Evolutionary conservation across 768 basidiomycete species (phyloP).

Genomic region (Rhodotorula sphaerocarpa): DNA sequence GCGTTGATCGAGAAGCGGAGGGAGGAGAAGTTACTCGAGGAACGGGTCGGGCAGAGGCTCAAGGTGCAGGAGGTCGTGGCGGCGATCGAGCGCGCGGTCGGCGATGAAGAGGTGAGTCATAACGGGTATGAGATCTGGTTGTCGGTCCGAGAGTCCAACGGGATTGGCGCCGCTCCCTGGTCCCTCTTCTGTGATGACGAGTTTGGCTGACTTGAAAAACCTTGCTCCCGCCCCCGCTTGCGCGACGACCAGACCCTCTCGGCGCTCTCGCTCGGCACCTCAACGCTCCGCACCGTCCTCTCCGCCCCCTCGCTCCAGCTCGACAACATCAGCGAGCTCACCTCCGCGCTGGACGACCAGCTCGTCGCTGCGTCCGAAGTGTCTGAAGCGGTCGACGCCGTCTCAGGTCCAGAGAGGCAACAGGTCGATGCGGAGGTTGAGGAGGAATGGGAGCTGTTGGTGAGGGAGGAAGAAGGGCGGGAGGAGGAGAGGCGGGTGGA

Average conservation of each 20-base stretch:
- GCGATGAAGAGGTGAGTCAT: conserved; percentile 28
- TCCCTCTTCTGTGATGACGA: not conserved
- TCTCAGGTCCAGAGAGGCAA: not conserved
- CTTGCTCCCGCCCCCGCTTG: too few relatives aligned
- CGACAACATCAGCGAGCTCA: conserved; percentile 24
- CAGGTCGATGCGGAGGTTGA: conserved; percentile 17
- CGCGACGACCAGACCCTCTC: conserved; percentile 33
- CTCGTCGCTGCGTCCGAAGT: conserved; percentile 22
- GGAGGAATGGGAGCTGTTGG: conserved; percentile 9
- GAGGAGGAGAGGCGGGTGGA: not conserved
- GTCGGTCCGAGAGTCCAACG: too few relatives aligned
- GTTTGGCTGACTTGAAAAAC: not conserved
- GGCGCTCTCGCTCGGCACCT: conserved; percentile 28
- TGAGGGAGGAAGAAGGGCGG: conserved; percentile 4
- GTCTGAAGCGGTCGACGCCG: conserved; percentile 16
- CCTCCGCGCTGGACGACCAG: conserved; percentile 19
- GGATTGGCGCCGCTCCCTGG: too few relatives aligned
- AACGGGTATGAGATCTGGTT: too few relatives aligned
- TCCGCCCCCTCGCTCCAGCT: conserved; percentile 24
- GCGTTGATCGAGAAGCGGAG: conserved; percentile 11
- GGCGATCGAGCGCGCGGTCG: conserved; percentile 25
- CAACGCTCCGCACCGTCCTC: conserved; percentile 25
- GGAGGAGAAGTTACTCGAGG: conserved; percentile 21
- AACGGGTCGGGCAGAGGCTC: conserved; percentile 12
- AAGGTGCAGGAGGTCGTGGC: conserved; percentile 23